These are phyloP conservation scores for Lagenidium sp. DNA, from an alignment of 352 stramenopile genomes.

Conservation along the genomic window DNA sequence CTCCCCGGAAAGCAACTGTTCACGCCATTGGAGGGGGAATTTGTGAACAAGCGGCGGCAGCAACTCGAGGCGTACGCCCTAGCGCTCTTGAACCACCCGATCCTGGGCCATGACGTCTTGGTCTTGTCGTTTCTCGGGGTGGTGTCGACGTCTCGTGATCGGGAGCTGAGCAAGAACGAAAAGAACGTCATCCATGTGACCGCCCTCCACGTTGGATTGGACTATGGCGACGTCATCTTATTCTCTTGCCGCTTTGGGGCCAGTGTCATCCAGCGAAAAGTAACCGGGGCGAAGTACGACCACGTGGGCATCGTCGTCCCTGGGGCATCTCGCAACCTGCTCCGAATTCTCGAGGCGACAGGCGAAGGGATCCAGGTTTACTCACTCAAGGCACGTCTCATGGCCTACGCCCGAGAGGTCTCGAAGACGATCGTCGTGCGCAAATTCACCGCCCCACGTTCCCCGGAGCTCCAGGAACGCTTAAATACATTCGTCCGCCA, in stretches of 20 bases:
- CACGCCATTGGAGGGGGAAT: constrained; percentile 50
- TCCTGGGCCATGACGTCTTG: constrained; percentile 47
- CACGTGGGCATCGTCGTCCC: constrained; percentile 77
- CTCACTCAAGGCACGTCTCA: constrained; percentile 61
- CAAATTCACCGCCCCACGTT: constrained; percentile 33
- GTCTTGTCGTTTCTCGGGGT: constrained; percentile 72
- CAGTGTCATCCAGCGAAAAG: constrained; percentile 71
- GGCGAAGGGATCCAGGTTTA: constrained; percentile 77
- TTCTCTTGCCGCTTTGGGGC: constrained; percentile 76
- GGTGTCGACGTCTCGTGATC: constrained; percentile 55
- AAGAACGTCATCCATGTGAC: constrained; percentile 69
- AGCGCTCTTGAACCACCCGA: constrained; percentile 31
- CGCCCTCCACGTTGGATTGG: constrained; percentile 56
- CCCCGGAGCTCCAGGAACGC: constrained; percentile 23
- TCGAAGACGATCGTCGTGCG: constrained; percentile 76
- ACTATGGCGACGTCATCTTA: constrained; percentile 68
- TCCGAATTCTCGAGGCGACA: constrained; percentile 76
- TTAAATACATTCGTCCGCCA: constrained; percentile 45
- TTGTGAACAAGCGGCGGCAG: constrained; percentile 44
- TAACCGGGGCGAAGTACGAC: constrained; percentile 73
- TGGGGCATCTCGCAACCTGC: constrained; percentile 35
- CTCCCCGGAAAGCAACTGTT: constrained; percentile 62
- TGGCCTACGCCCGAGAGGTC: constrained; percentile 73
- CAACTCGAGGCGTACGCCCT: constrained; percentile 67
- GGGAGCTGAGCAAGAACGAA: constrained; percentile 42